phyloP scores from a whole-genome alignment of 768 basidiomycete genomes.

The Podaxis rugospora region DNA sequence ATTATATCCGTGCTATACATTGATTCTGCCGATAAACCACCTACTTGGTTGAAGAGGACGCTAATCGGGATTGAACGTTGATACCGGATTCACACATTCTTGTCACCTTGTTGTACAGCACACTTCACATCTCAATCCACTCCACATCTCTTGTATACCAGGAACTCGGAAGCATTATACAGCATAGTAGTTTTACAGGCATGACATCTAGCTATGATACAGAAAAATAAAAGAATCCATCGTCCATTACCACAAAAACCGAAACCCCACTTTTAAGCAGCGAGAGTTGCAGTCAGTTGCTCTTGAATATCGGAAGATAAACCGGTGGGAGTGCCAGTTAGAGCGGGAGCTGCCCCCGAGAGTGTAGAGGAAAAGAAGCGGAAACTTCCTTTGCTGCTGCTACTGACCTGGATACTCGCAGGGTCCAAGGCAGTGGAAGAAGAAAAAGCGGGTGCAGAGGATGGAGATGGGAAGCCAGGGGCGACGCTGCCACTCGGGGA shows the following conservation, averaged over 20 bases:
- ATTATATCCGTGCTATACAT: neutral
- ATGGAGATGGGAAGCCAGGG: neutral
- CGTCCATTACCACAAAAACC: neutral
- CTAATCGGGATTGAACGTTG: neutral
- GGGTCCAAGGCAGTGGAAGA: neutral
- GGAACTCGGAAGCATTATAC: neutral
- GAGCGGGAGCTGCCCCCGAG: neutral
- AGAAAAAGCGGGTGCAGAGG: neutral
- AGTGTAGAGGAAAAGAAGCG: neutral
- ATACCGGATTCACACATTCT: too few species aligned
- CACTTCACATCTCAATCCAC: too few species aligned
- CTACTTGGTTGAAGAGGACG: conserved; percentile 1
- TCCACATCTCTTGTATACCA: neutral
- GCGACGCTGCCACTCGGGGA: neutral
- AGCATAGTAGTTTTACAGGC: neutral
- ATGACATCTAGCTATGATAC: neutral
- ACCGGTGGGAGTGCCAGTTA: neutral
- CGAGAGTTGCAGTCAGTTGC: neutral
- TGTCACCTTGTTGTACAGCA: too few species aligned
- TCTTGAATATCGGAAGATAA: neutral
- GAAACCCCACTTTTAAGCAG: neutral
- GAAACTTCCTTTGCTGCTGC: neutral
- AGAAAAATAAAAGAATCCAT: neutral
- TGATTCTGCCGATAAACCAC: neutral
- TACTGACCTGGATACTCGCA: neutral